A percentile compares a stretch with the other conserved stretches of the same genome.
These are phyloP conservation scores for Stephania japonica DNA, from an alignment of 164 flowering plant species.

Conservation along the genomic window DNA sequence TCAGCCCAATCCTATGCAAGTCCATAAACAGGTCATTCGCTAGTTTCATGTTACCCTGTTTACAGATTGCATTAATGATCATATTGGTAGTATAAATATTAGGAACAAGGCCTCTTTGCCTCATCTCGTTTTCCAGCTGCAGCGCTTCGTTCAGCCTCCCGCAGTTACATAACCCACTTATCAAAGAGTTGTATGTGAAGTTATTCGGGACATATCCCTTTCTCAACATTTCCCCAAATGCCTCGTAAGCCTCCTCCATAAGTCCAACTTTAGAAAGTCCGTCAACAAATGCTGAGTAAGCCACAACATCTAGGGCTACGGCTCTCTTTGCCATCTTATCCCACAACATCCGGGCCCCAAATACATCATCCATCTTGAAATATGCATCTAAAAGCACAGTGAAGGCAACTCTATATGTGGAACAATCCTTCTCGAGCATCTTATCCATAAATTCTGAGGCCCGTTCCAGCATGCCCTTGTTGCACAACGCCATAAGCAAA, in stretches of 20 bases:
- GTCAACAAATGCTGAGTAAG: constrained; percentile 73
- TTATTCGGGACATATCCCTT: constrained; percentile 77
- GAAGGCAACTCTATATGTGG: constrained; percentile 53
- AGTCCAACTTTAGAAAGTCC: constrained; percentile 68
- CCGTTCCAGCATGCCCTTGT: constrained; percentile 52
- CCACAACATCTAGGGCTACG: constrained; percentile 68
- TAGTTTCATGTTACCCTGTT: constrained; percentile 53
- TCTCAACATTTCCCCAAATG: constrained; percentile 51
- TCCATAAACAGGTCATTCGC: constrained; percentile 51
- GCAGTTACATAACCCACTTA: constrained; percentile 54
- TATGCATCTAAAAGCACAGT: constrained; percentile 75
- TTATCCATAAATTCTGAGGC: constrained; percentile 48
- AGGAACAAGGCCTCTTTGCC: constrained; percentile 67
- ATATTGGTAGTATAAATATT: constrained; percentile 68
- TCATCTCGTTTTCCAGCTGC: constrained; percentile 65
- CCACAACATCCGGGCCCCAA: constrained; percentile 64
- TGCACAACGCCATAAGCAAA: constrained; percentile 61
- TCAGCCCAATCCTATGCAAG: constrained; percentile 49
- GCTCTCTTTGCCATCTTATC: constrained; percentile 52
- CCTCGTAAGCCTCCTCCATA: constrained; percentile 57
- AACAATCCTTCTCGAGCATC: constrained; percentile 62
- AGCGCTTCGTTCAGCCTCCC: constrained; percentile 58
- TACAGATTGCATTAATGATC: constrained; percentile 74
- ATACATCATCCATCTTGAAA: constrained; percentile 48
- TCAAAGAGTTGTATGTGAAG: constrained; percentile 77